Percentiles rank a stretch among this genome's conserved stretches.
These are phyloP conservation scores for Leucosporidium scottii DNA, from an alignment of 768 basidiomycete genomes.

Conservation along the genomic window DNA sequence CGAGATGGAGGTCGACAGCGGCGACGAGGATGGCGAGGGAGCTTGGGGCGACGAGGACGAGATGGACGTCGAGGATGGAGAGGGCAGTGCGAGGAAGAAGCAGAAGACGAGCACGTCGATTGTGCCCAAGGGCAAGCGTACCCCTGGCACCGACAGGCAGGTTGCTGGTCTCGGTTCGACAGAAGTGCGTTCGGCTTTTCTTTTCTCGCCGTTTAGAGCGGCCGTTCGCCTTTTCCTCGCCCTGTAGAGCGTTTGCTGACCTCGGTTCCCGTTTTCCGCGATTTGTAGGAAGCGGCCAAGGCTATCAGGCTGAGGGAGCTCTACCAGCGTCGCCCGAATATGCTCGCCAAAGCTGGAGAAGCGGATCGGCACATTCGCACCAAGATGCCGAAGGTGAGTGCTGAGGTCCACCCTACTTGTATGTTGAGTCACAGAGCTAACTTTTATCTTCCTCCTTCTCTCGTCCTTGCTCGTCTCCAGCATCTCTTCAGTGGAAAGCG, in stretches of 20 bases:
- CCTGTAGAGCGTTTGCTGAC: neutral
- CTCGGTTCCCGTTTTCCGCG: slow-evolving; percentile 10
- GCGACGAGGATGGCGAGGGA: slow-evolving; percentile 24
- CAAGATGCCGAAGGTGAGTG: slow-evolving; percentile 55
- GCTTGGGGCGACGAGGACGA: slow-evolving; percentile 42
- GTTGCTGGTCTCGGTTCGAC: slow-evolving; percentile 18
- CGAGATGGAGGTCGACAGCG: slow-evolving; percentile 42
- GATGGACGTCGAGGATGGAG: slow-evolving; percentile 39
- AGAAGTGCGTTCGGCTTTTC: slow-evolving; percentile 12
- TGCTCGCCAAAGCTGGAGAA: slow-evolving; percentile 85
- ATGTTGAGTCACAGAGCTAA: too few relatives aligned
- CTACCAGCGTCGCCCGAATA: slow-evolving; percentile 77
- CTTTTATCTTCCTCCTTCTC: too few relatives aligned
- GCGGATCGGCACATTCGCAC: slow-evolving; percentile 55
- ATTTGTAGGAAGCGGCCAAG: slow-evolving; percentile 62
- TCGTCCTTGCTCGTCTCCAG: slow-evolving; percentile 1
- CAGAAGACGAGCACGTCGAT: slow-evolving; percentile 17
- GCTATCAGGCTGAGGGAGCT: slow-evolving; percentile 77
- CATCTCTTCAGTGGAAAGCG: slow-evolving; percentile 80
- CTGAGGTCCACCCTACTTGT: too few relatives aligned
- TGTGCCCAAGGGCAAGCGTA: slow-evolving; percentile 33
- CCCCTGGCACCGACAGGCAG: slow-evolving; percentile 26
- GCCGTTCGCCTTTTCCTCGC: neutral
- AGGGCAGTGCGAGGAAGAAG: slow-evolving; percentile 29
- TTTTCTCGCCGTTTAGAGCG: too few relatives aligned